Percentiles rank a stretch among this genome's conserved stretches.
These are phyloP conservation scores for Ceratocystis papillata DNA, from an alignment of 2,329 filamentous ascomycete species.

Conservation along the genomic window DNA sequence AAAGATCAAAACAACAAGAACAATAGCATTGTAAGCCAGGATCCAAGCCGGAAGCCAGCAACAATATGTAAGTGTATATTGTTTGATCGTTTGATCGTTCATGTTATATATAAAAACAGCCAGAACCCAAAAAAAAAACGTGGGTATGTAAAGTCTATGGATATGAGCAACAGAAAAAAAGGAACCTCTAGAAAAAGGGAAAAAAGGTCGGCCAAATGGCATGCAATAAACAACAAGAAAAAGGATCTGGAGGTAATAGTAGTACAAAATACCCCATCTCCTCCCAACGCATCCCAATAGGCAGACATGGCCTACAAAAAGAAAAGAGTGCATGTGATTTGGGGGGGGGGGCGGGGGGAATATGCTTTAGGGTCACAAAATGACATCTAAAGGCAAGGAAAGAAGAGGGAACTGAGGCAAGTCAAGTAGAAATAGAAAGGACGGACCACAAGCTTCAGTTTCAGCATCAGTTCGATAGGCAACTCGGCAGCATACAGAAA, in stretches of 20 bases:
- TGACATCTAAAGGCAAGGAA: too few relatives aligned
- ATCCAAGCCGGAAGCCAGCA: background rate
- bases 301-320: too few relatives aligned
- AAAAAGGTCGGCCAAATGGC: background rate
- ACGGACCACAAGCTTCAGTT: background rate
- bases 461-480: too few relatives aligned
- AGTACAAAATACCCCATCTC: background rate
- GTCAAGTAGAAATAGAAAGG: background rate
- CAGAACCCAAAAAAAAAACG: background rate
- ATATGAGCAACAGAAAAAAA: conserved; percentile 1
- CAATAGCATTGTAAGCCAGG: background rate
- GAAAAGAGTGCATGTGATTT: too few relatives aligned
- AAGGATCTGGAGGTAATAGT: background rate
- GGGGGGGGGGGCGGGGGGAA: too few relatives aligned
- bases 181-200: background rate
- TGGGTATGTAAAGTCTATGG: conserved; percentile 10
- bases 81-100: background rate
- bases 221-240: background rate
- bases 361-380: too few relatives aligned
- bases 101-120: background rate
- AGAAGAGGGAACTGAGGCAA: background rate
- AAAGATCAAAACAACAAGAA: background rate
- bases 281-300: background rate
- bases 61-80: background rate
- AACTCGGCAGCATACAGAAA: background rate